phyloP scores from a whole-genome alignment of 1,139 yeast species.

The Citeromyces hawaiiensis region DNA sequence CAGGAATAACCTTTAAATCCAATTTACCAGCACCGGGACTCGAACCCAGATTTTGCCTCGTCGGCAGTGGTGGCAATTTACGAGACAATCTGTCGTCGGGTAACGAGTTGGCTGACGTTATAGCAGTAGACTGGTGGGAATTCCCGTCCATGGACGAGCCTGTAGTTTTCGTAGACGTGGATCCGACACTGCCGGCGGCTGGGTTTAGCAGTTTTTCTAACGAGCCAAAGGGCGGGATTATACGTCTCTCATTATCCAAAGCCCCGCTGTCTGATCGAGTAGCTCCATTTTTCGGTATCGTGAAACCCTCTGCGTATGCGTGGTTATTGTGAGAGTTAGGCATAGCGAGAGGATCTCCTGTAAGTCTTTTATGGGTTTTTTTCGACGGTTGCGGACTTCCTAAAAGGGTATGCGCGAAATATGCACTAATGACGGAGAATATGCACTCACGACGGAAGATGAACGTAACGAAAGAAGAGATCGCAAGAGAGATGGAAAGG shows the following conservation, averaged over 20 bases:
- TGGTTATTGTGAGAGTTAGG: not conserved
- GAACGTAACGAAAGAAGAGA: not conserved
- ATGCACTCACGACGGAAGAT: not conserved
- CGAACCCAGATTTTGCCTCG: not conserved
- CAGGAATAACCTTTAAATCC: not conserved
- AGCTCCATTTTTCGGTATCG: not conserved
- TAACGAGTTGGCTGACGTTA: not conserved
- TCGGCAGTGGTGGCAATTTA: not conserved
- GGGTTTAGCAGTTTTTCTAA: not conserved
- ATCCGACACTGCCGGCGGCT: not conserved
- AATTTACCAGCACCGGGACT: not conserved
- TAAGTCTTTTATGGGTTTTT: not conserved
- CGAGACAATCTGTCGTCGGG: not conserved
- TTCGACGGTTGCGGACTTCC: not conserved
- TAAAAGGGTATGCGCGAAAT: not conserved
- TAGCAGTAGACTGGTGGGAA: not conserved
- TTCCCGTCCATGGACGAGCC: not conserved
- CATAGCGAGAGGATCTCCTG: not conserved
- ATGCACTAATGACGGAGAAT: no score
- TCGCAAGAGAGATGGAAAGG: no score
- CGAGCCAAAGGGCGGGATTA: not conserved
- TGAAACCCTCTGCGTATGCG: not conserved
- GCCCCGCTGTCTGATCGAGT: not conserved
- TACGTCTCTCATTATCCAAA: no score
- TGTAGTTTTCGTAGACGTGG: not conserved